Conservation (phyloP, 2,329 filamentous ascomycete species). For the Calonectria montana region DNA sequence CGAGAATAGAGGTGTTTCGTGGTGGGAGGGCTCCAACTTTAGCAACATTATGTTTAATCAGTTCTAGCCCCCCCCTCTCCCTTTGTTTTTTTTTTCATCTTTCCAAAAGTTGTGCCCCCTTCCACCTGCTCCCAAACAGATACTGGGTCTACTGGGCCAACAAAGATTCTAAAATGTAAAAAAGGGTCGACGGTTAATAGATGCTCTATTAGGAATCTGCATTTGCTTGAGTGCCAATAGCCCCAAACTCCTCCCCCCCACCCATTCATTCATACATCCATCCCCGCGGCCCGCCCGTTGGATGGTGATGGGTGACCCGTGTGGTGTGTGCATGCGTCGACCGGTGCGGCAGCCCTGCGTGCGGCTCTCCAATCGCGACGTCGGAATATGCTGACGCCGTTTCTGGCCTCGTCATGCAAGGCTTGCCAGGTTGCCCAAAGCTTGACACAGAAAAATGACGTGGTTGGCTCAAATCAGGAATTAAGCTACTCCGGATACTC, state of each 20-base stretch:
- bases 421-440: neutral
- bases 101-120: too few species aligned
- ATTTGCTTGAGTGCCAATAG: neutral
- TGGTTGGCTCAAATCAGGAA: neutral
- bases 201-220: neutral
- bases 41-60: constrained; percentile 54
- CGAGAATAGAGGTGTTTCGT: constrained; percentile 45
- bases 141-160: neutral
- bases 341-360: neutral
- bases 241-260: too few species aligned
- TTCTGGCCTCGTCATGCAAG: neutral
- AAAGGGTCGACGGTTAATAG: constrained; percentile 6
- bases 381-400: neutral
- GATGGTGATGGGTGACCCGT: neutral
- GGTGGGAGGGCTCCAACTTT: constrained; percentile 55
- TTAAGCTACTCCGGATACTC: neutral
- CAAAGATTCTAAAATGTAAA: constrained; percentile 9
- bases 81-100: neutral
- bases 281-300: neutral
- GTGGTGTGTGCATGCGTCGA: neutral
- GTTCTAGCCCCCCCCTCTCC: constrained; percentile 40
- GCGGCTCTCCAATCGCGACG: neutral
- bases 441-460: constrained; percentile 6
- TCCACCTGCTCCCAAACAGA: too few species aligned
- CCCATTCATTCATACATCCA: neutral